Percentiles rank a stretch among this genome's conserved stretches.
phyloP scores from a whole-genome alignment of 225 moss, liverwort and hornwort species.

The Thuidium tamariscinum region DNA sequence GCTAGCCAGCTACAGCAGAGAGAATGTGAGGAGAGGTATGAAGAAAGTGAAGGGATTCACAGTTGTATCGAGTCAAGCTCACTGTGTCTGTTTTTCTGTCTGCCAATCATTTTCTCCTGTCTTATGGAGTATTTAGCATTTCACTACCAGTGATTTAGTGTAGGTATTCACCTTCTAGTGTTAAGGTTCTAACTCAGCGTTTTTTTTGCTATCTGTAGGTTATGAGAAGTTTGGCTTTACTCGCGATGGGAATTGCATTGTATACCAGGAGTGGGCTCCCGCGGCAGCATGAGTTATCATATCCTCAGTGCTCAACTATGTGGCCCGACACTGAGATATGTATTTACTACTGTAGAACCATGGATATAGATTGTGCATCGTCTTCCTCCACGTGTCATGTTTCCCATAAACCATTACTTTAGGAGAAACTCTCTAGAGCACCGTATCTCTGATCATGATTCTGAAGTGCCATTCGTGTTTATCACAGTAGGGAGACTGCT shows the following conservation, averaged over 20 bases:
- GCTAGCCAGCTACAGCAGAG: background rate
- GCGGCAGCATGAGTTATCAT: conserved; percentile 60
- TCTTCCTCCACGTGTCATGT: background rate
- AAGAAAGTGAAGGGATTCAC: background rate
- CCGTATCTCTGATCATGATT: background rate
- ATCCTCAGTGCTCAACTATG: background rate
- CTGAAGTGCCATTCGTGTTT: background rate
- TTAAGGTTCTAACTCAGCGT: background rate
- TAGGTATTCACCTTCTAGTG: background rate
- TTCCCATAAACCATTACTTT: too few relatives aligned
- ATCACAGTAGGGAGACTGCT: background rate
- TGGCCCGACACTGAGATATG: background rate
- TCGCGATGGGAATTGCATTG: conserved; percentile 44
- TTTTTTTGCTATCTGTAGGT: conserved; percentile 30
- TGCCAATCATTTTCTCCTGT: background rate
- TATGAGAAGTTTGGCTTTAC: conserved; percentile 80
- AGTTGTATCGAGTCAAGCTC: background rate
- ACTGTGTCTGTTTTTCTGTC: background rate
- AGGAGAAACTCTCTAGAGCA: too few relatives aligned
- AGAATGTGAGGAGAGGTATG: background rate
- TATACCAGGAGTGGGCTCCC: conserved; percentile 85
- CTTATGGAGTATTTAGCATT: background rate
- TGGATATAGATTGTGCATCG: background rate
- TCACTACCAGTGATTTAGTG: background rate
- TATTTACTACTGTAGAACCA: background rate